Conservation (phyloP, 2,329 filamentous ascomycete species). For the Aspergillus sp. region DNA sequence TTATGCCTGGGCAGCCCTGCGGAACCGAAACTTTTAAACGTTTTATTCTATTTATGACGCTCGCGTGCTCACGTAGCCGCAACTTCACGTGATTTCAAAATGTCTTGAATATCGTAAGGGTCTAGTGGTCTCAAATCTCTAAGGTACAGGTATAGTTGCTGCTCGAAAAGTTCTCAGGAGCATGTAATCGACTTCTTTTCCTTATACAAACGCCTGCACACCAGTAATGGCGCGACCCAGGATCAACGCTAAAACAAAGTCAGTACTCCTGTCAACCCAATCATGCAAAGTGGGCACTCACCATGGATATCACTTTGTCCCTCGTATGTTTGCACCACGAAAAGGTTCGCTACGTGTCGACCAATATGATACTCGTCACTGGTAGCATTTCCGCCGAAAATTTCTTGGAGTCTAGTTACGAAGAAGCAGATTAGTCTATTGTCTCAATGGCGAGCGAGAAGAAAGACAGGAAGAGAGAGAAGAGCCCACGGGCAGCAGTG, state of each 20-base stretch:
- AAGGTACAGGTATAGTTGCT: neutral
- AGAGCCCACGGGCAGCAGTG: neutral
- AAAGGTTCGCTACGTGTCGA: slow-evolving; percentile 91
- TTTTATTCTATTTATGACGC: neutral
- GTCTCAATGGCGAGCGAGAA: neutral
- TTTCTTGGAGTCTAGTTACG: slow-evolving; percentile 70
- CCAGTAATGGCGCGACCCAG: slow-evolving; percentile 69
- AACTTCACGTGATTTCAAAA: neutral
- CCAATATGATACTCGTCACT: slow-evolving; percentile 97
- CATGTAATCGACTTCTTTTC: neutral
- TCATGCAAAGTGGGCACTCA: slow-evolving; percentile 51
- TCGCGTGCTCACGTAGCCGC: neutral
- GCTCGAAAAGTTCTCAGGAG: neutral
- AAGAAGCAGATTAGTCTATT: neutral
- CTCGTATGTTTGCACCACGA: slow-evolving; percentile 97
- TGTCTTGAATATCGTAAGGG: neutral
- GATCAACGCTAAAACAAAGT: slow-evolving; percentile 57
- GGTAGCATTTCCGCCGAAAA: slow-evolving; percentile 97
- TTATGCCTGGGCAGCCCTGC: too few relatives aligned
- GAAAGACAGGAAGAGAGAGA: neutral
- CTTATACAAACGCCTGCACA: slow-evolving; percentile 73
- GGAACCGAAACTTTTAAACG: too few relatives aligned
- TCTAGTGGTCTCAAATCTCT: too few relatives aligned
- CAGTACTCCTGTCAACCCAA: neutral
- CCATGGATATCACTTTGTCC: slow-evolving; percentile 97